phyloP scores from a whole-genome alignment of 768 basidiomycete genomes.

The Strobilomyces confusus region DNA sequence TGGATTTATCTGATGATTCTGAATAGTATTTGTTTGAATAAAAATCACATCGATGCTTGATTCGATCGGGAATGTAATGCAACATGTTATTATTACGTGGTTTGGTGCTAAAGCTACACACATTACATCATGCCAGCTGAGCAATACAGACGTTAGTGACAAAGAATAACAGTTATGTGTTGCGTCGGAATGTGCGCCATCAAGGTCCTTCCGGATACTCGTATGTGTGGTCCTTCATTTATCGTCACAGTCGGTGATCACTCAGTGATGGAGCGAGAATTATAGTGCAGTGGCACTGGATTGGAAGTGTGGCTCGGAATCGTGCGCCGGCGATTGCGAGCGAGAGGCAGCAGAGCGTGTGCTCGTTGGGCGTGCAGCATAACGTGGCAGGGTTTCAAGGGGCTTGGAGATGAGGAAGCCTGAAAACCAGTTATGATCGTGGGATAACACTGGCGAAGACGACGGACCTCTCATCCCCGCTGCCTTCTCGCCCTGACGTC shows the following conservation, averaged over 20 bases:
- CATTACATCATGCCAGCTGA: constrained; percentile 16
- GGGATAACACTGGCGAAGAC: neutral
- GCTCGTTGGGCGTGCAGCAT: constrained; percentile 40
- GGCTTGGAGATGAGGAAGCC: constrained; percentile 60
- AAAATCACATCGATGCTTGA: neutral
- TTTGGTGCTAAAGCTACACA: constrained; percentile 29
- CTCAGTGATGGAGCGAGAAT: constrained; percentile 16
- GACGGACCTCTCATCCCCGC: constrained; percentile 54
- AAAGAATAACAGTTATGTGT: constrained; percentile 4
- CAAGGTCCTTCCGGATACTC: constrained; percentile 17
- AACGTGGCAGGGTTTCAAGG: constrained; percentile 57
- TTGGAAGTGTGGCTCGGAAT: constrained; percentile 21
- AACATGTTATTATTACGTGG: constrained; percentile 1
- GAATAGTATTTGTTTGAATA: constrained; percentile 12
- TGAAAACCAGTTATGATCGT: constrained; percentile 16
- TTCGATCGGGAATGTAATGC: neutral
- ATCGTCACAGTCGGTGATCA: constrained; percentile 21
- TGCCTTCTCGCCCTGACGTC: constrained; percentile 71
- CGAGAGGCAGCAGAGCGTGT: constrained; percentile 18
- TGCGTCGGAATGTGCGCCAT: constrained; percentile 6
- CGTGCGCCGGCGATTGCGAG: constrained; percentile 18
- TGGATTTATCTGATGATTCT: constrained; percentile 28
- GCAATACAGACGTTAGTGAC: constrained; percentile 19
- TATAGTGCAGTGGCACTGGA: constrained; percentile 29
- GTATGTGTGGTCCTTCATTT: constrained; percentile 11